Evolutionary conservation across 768 basidiomycete genomes (phyloP).

Genomic region (Mycena rosella): DNA sequence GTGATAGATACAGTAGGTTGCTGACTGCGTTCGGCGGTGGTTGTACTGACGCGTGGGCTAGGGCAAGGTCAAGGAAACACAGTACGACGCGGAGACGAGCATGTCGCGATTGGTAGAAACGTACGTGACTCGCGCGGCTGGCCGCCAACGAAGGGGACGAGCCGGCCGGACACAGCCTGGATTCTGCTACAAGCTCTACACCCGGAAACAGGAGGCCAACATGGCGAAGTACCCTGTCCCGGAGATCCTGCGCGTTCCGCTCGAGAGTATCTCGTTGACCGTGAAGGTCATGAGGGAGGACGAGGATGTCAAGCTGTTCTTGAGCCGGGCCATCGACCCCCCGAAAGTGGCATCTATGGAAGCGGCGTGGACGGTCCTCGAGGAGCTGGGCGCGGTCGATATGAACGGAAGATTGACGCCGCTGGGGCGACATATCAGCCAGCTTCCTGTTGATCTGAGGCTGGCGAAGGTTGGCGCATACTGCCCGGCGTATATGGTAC

Average conservation of each 20-base stretch:
- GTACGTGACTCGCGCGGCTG: constrained; percentile 84
- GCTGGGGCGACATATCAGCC: constrained; percentile 83
- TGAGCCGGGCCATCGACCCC: constrained; percentile 85
- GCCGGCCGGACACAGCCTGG: constrained; percentile 90
- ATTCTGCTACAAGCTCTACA: constrained; percentile 91
- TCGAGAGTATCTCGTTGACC: constrained; percentile 85
- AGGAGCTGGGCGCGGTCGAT: constrained; percentile 84
- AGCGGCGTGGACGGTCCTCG: constrained; percentile 77
- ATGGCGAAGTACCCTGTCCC: constrained; percentile 84
- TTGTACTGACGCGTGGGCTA: not conserved
- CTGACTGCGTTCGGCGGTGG: not conserved
- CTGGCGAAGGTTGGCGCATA: constrained; percentile 76
- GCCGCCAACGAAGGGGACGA: constrained; percentile 87
- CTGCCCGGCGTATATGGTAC: not conserved
- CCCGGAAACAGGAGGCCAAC: constrained; percentile 73
- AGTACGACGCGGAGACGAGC: constrained; percentile 76
- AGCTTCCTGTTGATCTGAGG: constrained; percentile 88
- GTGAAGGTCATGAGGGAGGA: constrained; percentile 85
- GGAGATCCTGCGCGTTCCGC: constrained; percentile 88
- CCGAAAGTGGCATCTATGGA: constrained; percentile 83
- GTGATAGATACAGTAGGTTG: constrained; percentile 72
- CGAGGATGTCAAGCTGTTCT: constrained; percentile 82
- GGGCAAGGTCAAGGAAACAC: constrained; percentile 89
- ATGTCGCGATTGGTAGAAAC: constrained; percentile 84
- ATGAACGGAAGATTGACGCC: constrained; percentile 77